Evolutionary conservation across 2,329 filamentous ascomycete species (phyloP), one percentile per base, ranked within the genome.

Genomic region (Leptographium procerum): DNA sequence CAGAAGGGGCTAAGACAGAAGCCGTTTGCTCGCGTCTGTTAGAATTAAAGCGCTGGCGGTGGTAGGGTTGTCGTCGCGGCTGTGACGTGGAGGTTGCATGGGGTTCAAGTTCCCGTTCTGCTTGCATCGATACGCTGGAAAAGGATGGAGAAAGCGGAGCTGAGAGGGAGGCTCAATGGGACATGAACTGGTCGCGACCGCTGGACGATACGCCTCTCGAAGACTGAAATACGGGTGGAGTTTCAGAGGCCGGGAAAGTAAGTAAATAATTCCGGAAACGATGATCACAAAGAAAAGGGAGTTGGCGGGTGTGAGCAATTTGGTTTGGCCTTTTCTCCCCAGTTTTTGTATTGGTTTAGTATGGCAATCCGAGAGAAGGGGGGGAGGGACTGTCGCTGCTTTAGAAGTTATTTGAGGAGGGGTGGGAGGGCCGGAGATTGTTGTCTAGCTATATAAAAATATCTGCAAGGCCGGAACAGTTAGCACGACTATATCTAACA

Each of bases 121-220:
- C 57, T 62, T 58, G 59, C 62, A 64, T 64, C 57, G 57, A 62
- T 60, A 54, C 58, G 56, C 52, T 56, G 29, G 57, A 31, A 29
- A 11, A 11, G n/a, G 45, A 33, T 31, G 33, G 28, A 29, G 14
- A 47, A 22, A n/a, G 45, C n/a, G 14, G 45, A 16, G 40, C 24
- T 14, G 19, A 40, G 33, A 53, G 31, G 36, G 36, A 34, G 11
- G 36, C 24, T 61, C 57, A 61, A 34, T 52, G 31, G 58, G 56
- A 60, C 58, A 57, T 58, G 11, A 56, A 59, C 33, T 24, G 47
- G 19, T 13, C 22, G 52, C n/a, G 34, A 26, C 11, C 51, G 31
- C 11, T 26, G 40, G 16, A 33, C 26, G 26, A 19, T 24, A 31
- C 10, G 2, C 31, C 31, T 36, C 31, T 26, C 9, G 10, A 29